These are phyloP conservation scores for Chlamydomonas sp. DNA, from an alignment of 139 green algal genomes.

Conservation along the genomic window DNA sequence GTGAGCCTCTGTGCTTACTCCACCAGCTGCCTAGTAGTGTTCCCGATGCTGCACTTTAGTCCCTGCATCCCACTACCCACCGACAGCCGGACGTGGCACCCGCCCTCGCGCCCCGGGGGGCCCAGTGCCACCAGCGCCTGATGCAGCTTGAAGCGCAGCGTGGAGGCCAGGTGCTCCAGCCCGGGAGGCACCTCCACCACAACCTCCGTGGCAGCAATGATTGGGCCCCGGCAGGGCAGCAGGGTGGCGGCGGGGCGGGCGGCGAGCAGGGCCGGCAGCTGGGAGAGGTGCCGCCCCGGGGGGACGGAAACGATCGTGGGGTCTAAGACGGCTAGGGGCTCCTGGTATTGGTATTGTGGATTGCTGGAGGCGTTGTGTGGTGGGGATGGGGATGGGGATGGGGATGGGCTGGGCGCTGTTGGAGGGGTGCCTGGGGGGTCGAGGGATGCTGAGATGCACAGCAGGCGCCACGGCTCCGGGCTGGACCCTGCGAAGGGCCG, in stretches of 20 bases:
- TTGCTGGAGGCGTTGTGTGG: not conserved
- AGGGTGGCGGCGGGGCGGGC: not conserved
- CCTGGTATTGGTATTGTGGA: not conserved
- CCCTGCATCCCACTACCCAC: not conserved
- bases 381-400: not conserved
- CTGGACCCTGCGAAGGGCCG: not conserved
- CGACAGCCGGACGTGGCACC: slow-evolving; percentile 4
- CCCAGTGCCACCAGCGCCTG: slow-evolving; percentile 21
- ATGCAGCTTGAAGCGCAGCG: slow-evolving; percentile 10
- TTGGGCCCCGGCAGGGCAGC: not conserved
- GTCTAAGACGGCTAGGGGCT: not conserved
- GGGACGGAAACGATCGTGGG: slow-evolving; percentile 1
- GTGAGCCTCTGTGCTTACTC: not conserved
- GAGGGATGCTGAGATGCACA: not conserved
- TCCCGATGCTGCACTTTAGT: no score
- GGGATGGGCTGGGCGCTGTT: no score
- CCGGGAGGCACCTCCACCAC: not conserved
- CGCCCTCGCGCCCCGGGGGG: not conserved
- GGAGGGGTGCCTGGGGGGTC: not conserved
- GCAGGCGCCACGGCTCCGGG: slow-evolving; percentile 7
- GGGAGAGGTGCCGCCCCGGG: not conserved
- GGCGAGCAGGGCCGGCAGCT: not conserved
- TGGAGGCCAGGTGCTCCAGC: slow-evolving; percentile 11
- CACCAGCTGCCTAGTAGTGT: not conserved
- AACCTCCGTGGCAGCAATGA: not conserved